phyloP scores from a whole-genome alignment of 345 rosid species.

The Salix dunnii region DNA sequence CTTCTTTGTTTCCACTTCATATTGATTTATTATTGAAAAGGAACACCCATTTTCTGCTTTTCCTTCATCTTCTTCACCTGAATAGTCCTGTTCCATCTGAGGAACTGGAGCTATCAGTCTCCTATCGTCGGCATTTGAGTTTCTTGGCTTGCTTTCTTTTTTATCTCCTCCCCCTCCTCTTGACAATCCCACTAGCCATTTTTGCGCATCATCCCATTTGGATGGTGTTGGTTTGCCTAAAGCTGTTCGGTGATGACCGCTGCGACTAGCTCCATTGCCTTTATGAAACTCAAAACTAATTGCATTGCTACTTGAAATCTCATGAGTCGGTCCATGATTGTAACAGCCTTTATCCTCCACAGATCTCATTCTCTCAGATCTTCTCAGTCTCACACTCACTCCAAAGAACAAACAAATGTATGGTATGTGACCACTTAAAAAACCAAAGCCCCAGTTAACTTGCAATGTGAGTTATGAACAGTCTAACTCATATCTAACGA shows the following conservation, averaged over 20 bases:
- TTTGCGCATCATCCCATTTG: constrained; percentile 98
- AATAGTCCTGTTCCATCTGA: constrained; percentile 58
- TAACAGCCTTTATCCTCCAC: constrained; percentile 54
- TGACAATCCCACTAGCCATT: constrained; percentile 84
- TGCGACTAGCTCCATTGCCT: constrained; percentile 48
- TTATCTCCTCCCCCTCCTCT: constrained; percentile 52
- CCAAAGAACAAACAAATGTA: not conserved
- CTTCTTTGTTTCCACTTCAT: constrained; percentile 60
- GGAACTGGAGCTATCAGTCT: constrained; percentile 84
- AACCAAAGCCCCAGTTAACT: constrained; percentile 4
- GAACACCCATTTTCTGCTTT: constrained; percentile 31
- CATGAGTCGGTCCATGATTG: constrained; percentile 44
- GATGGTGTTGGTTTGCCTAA: constrained; percentile 90
- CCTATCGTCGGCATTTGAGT: constrained; percentile 88
- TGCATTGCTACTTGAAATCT: constrained; percentile 37
- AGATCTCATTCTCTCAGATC: constrained; percentile 58
- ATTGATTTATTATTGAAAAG: constrained; percentile 27
- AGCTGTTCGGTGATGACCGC: constrained; percentile 63
- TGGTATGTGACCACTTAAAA: constrained; percentile 2
- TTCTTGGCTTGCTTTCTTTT: constrained; percentile 52
- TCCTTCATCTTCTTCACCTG: constrained; percentile 45
- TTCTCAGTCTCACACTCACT: constrained; percentile 3
- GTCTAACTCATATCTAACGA: not conserved
- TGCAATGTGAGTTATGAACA: not conserved
- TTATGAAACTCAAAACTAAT: constrained; percentile 69